Evolutionary conservation across 768 basidiomycete species (phyloP), one percentile per base, ranked within the genome.

Genomic region (Cyclocybe cylindracea): DNA sequence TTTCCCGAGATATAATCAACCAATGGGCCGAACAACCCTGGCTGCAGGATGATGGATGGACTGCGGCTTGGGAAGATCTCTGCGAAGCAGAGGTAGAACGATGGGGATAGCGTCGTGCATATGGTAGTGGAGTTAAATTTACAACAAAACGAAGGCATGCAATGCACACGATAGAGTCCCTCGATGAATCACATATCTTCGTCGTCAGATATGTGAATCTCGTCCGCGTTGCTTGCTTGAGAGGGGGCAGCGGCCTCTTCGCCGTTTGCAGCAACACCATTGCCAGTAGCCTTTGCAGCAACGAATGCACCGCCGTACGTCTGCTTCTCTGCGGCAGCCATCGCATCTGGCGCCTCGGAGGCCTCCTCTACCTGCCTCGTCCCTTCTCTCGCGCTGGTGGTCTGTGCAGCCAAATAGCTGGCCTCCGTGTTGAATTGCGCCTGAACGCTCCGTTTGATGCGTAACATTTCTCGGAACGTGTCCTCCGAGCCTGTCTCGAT

Each of bases 401-500:
- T 88, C 71, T 97, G 93, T 9, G 95, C 95, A 7, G 92, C 92
- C 49, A 97, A 76, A 69, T 94, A 96, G 39, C 88, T 89, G 41
- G 89, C 90, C 70, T 98, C 96, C 2, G 97, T 99, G 69, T 99
- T 98, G 78, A 97, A 99, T 64, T 94, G 91, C 24, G 96, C 94
- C 70, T 99, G 97, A 11, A 99, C 97, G 61, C 95, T 94, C 51
- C 97, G 86, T 73, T 96, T 97, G 77, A 98, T 97, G 35, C 95
- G 86, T 52, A 94, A 67, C 90, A 92, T 93, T 73, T 92, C 91
- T 56, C 87, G 79, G 86, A 99, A 99, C 0, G 97, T 99, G 66
- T 99, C 97, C 68, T 99, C 97, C 2, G 93, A 96, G 1, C 97
- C 97, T 2, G 94, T 97, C 68, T 98, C 97, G 63, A 98, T 93